These are phyloP conservation scores for Ceratobasidium sp. DNA, from an alignment of 1,284 basidiomycete genomes.

Conservation along the genomic window DNA sequence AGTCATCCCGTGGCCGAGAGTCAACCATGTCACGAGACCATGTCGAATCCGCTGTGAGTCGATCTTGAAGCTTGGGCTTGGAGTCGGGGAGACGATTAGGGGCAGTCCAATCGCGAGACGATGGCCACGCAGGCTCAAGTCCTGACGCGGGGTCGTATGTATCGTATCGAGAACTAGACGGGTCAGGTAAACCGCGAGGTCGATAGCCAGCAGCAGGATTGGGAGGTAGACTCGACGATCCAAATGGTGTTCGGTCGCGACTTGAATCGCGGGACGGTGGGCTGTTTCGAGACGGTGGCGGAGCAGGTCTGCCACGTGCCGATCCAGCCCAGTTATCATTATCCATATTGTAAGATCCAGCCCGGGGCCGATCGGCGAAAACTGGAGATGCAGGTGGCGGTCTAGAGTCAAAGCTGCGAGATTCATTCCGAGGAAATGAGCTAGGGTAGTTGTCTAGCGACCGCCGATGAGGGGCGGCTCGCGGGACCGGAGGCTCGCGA, in stretches of 20 bases:
- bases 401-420: constrained; percentile 28
- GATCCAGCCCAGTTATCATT: constrained; percentile 10
- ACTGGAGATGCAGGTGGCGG: constrained; percentile 13
- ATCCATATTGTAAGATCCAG: constrained; percentile 13
- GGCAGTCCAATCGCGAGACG: constrained; percentile 14
- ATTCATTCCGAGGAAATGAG: constrained; percentile 19
- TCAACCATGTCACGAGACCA: constrained; percentile 9
- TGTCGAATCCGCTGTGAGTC: constrained; percentile 8
- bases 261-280: constrained; percentile 12
- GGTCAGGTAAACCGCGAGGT: constrained; percentile 12
- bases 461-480: constrained; percentile 7
- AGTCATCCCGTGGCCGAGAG: neutral
- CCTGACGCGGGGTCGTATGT: constrained; percentile 3
- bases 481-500: constrained; percentile 11
- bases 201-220: constrained; percentile 28
- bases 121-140: constrained; percentile 7
- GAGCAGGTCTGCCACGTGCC: neutral
- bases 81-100: neutral
- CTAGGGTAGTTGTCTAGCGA: neutral
- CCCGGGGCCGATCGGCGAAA: constrained; percentile 16
- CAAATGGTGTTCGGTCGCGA: constrained; percentile 20
- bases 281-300: constrained; percentile 17
- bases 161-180: constrained; percentile 3
- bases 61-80: constrained; percentile 31
- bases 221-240: constrained; percentile 10